Percentiles rank a stretch among this genome's conserved stretches.
These are phyloP conservation scores for Globisporangium recalcitrans DNA, from an alignment of 352 stramenopile genomes.

Conservation along the genomic window DNA sequence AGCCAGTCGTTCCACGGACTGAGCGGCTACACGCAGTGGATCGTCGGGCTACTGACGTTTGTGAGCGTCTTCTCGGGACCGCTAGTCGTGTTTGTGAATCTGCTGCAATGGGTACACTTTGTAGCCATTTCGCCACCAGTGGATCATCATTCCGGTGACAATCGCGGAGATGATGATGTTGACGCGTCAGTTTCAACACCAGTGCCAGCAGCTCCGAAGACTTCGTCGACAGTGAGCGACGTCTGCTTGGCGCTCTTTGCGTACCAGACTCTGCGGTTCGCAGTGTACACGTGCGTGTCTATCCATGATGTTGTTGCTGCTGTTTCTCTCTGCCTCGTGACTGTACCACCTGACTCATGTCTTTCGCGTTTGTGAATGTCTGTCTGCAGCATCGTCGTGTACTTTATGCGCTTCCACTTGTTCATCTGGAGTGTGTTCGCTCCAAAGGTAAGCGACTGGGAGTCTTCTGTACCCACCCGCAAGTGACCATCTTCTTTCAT, in stretches of 20 bases:
- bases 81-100: slow-evolving; percentile 51
- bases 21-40: slow-evolving; percentile 66
- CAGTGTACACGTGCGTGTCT: slow-evolving; percentile 53
- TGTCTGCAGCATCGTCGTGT: slow-evolving; percentile 64
- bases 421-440: slow-evolving; percentile 91
- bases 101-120: slow-evolving; percentile 33
- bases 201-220: neutral
- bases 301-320: neutral
- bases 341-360: neutral
- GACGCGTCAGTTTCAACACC: neutral
- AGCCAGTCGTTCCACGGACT: slow-evolving; percentile 84
- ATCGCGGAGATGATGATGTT: neutral
- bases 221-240: slow-evolving; percentile 5
- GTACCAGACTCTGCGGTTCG: slow-evolving; percentile 58
- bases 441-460: slow-evolving; percentile 72
- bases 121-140: slow-evolving; percentile 5
- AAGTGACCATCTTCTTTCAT: too few relatives aligned
- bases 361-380: slow-evolving; percentile 4
- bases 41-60: slow-evolving; percentile 75
- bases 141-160: neutral
- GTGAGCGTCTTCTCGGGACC: slow-evolving; percentile 71
- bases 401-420: slow-evolving; percentile 86
- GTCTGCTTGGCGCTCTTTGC: slow-evolving; percentile 34
- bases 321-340: slow-evolving; percentile 1
- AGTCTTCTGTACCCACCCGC: neutral